Base-by-base conservation (phyloP, 148 eudicot genomes). In the Amaranthus cruentus region DNA sequence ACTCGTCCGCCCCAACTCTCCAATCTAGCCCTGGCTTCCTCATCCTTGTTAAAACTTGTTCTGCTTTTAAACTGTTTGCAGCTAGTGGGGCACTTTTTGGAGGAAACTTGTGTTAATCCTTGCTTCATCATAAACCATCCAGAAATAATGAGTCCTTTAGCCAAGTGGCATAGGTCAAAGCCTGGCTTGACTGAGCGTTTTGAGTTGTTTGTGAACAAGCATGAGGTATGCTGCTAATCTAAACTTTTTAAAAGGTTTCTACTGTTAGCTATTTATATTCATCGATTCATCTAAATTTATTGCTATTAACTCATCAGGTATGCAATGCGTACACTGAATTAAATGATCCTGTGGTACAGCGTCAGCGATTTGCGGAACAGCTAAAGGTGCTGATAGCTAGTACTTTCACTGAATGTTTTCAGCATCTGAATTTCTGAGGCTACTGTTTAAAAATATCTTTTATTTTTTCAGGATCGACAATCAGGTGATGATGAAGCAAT, bases 401-500 rank as follows among this genome's bases (percentile, higher is more conserved):
- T n/a, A 15, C 46, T 12, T 28, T 13, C 38, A n/a, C 38, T 28
- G 38, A 28, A 28, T 28, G 0, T 76, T 15, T 3, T 14, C 46
- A 38, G n/a, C 38, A 50, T 15, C 9, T 46, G 38, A 28, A 28
- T 28, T 28, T 1, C 38, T 28, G 38, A 28, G 38, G 14, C 51
- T 66, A 48, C 53, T 49, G 18, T 21, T 47, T 73, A 3, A 21
- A 58, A 48, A 3, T 1, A 8, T 13, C 13, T 10, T 10, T 10
- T 66, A 48, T 8, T 59, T 28, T 82, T 84, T 69, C 85, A 90
- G 96, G 94, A 91, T 78, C 89, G 96, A n/a, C 90, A 84, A 76
- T 89, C 91, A 9, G 96, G 96, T 9, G 98, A 93, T 81, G 92
- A 93, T 65, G 98, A 93, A 85, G 98, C 96, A n/a, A 92, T 92